phyloP scores from a whole-genome alignment of 257 asterid genomes.

The Cordia subcordata region DNA sequence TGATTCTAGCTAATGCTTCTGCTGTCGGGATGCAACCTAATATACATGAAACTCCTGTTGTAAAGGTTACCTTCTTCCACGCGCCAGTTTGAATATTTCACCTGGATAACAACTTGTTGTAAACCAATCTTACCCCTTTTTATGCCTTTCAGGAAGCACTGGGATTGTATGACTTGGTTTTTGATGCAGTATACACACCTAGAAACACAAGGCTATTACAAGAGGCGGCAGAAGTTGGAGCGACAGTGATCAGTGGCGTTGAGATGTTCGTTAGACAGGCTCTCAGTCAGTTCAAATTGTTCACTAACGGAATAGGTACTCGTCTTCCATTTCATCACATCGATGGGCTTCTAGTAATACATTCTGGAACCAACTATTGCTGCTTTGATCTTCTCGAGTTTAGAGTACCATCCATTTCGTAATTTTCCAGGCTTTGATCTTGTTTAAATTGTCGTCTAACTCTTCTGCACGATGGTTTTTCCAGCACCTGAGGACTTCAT shows the following conservation, averaged over 20 bases:
- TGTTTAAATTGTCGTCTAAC: no score
- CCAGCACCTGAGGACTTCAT: conserved; percentile 77
- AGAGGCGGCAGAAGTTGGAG: conserved; percentile 71
- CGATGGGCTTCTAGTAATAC: background rate
- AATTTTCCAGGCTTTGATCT: no score
- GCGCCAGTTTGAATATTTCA: background rate
- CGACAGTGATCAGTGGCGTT: conserved; percentile 59
- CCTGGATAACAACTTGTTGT: background rate
- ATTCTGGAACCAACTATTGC: background rate
- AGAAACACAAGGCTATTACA: conserved; percentile 52
- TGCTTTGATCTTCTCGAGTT: background rate
- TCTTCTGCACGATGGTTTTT: background rate
- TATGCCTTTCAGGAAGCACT: conserved; percentile 39
- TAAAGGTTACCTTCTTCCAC: conserved; percentile 36
- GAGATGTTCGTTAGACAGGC: conserved; percentile 81
- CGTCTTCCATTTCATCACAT: conserved; percentile 3
- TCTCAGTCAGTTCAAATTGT: conserved; percentile 53
- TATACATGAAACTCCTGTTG: conserved; percentile 44
- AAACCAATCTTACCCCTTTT: background rate
- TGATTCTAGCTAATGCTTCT: conserved; percentile 73
- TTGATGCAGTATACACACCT: conserved; percentile 71
- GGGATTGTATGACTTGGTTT: conserved; percentile 52
- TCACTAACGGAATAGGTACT: conserved; percentile 63
- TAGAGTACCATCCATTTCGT: no score
- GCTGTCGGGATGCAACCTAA: conserved; percentile 70